Percentiles rank a stretch among this genome's conserved stretches.
phyloP scores from a whole-genome alignment of 495 filamentous ascomycete species.

The Annulohypoxylon stygium region DNA sequence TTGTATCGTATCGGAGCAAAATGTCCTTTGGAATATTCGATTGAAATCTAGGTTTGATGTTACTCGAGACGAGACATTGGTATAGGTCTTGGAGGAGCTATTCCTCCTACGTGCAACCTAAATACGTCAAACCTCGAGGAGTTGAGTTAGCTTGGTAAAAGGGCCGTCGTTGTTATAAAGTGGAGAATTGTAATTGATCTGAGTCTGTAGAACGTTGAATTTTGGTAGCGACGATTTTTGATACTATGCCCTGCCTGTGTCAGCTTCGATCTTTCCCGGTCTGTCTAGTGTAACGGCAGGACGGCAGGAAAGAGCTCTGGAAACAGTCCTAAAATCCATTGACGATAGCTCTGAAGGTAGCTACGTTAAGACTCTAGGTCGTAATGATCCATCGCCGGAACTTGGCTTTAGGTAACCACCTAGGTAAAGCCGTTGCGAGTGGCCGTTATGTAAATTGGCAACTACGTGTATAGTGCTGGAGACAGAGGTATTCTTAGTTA shows the following conservation, averaged over 20 bases:
- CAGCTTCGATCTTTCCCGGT: neutral
- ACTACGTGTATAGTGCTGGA: neutral
- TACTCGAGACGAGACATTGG: neutral
- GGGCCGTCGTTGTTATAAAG: constrained; percentile 7
- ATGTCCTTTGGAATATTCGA: constrained; percentile 12
- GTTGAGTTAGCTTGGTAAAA: constrained; percentile 5
- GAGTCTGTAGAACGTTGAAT: neutral
- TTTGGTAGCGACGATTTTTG: neutral
- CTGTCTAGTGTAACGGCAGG: constrained; percentile 12
- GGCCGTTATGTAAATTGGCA: neutral
- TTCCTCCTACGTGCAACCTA: constrained; percentile 5
- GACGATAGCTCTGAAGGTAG: constrained; percentile 9
- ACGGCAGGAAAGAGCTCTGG: constrained; percentile 3
- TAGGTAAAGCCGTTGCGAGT: neutral
- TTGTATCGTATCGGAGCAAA: constrained; percentile 32
- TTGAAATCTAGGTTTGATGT: neutral
- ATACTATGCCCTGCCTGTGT: neutral
- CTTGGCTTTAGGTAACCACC: constrained; percentile 1
- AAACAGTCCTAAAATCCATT: neutral
- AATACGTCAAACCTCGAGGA: constrained; percentile 26
- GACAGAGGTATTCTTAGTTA: constrained; percentile 32
- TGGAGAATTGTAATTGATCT: constrained; percentile 6
- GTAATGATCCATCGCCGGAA: constrained; percentile 11
- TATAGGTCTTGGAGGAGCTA: constrained; percentile 28
- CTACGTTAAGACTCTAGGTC: constrained; percentile 26